Percentiles rank a stretch among this genome's conserved stretches.
Evolutionary conservation across 257 asterid species (phyloP).

Genomic region (Linaria vulgaris): DNA sequence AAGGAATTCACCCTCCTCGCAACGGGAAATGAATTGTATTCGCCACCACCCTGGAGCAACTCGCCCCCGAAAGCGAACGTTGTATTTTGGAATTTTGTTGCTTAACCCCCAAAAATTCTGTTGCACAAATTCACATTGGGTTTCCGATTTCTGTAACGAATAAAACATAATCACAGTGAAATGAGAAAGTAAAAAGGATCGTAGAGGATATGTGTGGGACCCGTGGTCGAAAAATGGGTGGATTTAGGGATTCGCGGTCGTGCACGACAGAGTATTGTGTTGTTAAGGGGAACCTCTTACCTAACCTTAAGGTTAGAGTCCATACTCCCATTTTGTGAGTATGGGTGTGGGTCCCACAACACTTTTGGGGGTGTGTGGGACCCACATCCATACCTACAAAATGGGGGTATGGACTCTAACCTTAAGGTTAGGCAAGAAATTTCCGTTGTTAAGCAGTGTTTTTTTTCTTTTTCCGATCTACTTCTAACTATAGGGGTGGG

Average conservation of each 20-base stretch:
- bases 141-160: background rate
- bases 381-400: no score
- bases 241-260: constrained; percentile 31
- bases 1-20: constrained; percentile 80
- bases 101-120: background rate
- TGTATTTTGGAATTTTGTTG: constrained; percentile 48
- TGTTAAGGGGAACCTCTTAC: no score
- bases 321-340: no score
- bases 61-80: constrained; percentile 86
- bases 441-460: no score
- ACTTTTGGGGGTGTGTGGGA: no score
- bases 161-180: background rate
- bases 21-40: constrained; percentile 58
- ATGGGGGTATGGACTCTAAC: no score
- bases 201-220: constrained; percentile 12
- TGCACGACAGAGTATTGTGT: constrained; percentile 32
- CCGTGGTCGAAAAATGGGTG: constrained; percentile 18
- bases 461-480: no score
- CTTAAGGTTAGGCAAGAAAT: no score
- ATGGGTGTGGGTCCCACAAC: no score
- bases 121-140: background rate
- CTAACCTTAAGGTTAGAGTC: no score
- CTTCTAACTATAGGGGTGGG: no score
- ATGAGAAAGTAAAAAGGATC: constrained; percentile 22
- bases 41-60: constrained; percentile 79